A percentile compares a stretch with the other conserved stretches of the same genome.
These are phyloP conservation scores for Vitis hybrid DNA, from an alignment of 177 flowering plant species.

Conservation along the genomic window DNA sequence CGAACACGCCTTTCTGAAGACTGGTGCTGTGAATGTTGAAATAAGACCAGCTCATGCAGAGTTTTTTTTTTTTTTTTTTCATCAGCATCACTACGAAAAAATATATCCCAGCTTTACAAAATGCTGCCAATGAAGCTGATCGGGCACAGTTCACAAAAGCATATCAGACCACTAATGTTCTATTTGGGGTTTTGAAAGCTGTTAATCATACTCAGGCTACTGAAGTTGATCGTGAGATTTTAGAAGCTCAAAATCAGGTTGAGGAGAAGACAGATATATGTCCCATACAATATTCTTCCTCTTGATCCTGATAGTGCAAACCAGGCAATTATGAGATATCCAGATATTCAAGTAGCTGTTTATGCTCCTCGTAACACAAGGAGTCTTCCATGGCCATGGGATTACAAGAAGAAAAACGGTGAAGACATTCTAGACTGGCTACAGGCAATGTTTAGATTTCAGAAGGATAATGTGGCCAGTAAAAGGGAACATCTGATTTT, in stretches of 20 bases:
- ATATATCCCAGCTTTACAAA: conserved; percentile 88
- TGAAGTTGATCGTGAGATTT: conserved; percentile 89
- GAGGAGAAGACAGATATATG: conserved; percentile 82
- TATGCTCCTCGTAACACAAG: conserved; percentile 90
- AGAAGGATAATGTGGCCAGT: conserved; percentile 94
- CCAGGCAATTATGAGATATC: conserved; percentile 87
- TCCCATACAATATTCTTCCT: conserved; percentile 96
- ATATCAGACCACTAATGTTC: conserved; percentile 49
- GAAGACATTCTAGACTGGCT: conserved; percentile 98
- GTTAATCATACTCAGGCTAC: conserved; percentile 74
- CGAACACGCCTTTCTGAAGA: no score
- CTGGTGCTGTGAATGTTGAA: no score
- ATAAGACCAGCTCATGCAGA: no score
- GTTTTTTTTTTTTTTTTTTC: conserved; percentile 31
- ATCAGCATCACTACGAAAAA: conserved; percentile 91
- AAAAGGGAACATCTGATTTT: conserved; percentile 97
- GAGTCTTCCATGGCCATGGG: conserved; percentile 95
- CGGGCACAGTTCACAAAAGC: conserved; percentile 70
- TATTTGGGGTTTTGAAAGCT: conserved; percentile 77
- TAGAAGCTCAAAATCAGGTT: conserved; percentile 87
- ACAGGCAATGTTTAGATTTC: conserved; percentile 96
- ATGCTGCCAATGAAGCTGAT: conserved; percentile 92
- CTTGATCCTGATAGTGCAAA: conserved; percentile 98
- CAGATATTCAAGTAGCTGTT: conserved; percentile 72
- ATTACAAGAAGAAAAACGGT: conserved; percentile 68